Evolutionary conservation across 1,284 basidiomycete species (phyloP), one percentile per base, ranked within the genome.

Genomic region (Fomitopsis betulina): DNA sequence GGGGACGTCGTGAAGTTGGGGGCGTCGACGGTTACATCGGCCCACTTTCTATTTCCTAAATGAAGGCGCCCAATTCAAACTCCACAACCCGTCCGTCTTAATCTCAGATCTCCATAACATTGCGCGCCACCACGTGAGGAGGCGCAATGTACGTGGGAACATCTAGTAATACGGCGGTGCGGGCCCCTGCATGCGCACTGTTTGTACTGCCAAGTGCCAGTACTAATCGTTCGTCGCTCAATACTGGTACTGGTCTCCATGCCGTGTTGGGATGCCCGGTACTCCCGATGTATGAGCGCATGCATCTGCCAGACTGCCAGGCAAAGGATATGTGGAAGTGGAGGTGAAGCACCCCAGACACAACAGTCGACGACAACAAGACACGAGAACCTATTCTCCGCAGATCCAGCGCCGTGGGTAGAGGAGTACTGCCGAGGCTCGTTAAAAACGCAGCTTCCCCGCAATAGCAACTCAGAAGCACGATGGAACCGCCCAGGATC

Each of bases 31-130:
- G 54, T 38, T 32, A 32, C 53, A 57, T 60, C 53, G 43, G 37
- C 51, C 58, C 58, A 59, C 58, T 59, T 56, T 54, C 50, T n/a
- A 47, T 53, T 45, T 53, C 55, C 35, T 38, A 39, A 37, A 21
- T 54, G 38, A 23, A 19, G 17, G 45, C 55, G 55, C 43, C 45
- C 25, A 47, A 47, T 47, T 50, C 45, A 56, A 23, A 49, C 54
- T 32, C 55, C 45, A 47, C 45, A 47, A 47, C 49, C n/a, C 49
- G 49, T 51, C 49, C 30, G 21, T 51, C 33, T 33, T n/a, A 37
- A 51, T 51, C 49, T 51, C 32, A 51, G 49, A 51, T 51, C 49
- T 51, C 32, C 32, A 6, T 30, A 35, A 30, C 49, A 51, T 51
- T 51, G 17, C 49, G 32, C 49, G 49, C 13, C 49, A 17, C 10